Percentiles rank a stretch among this genome's conserved stretches.
These are phyloP conservation scores for Gelatoporia subvermispora DNA, from an alignment of 768 basidiomycete genomes.

Conservation along the genomic window DNA sequence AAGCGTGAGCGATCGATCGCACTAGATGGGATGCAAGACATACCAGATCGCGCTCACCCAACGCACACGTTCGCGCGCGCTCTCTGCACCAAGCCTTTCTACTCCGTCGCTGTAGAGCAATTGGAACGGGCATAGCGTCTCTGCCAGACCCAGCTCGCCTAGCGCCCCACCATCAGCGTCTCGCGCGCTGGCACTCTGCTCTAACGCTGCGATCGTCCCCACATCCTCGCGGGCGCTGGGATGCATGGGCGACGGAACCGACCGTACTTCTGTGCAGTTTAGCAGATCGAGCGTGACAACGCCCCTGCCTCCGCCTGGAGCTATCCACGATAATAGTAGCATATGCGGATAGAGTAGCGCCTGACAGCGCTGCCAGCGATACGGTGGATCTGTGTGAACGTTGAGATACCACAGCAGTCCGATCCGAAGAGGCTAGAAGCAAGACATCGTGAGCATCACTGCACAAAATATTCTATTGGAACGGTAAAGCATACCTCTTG, in stretches of 20 bases:
- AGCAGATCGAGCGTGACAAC: constrained; percentile 83
- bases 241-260: constrained; percentile 76
- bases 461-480: not conserved
- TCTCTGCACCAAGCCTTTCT: constrained; percentile 86
- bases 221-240: constrained; percentile 81
- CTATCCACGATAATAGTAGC: constrained; percentile 83
- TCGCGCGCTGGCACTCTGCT: constrained; percentile 44
- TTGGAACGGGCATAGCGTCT: constrained; percentile 85
- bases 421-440: constrained; percentile 73
- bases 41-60: constrained; percentile 93
- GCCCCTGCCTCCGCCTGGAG: constrained; percentile 76
- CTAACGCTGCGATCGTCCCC: constrained; percentile 74
- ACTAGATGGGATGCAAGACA: constrained; percentile 19
- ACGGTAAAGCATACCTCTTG: constrained; percentile 36
- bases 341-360: constrained; percentile 80
- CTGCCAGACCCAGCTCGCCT: constrained; percentile 41
- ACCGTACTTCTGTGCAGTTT: constrained; percentile 83
- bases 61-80: constrained; percentile 76
- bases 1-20: constrained; percentile 1
- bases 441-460: not conserved
- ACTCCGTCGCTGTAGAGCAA: constrained; percentile 87
- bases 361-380: constrained; percentile 77
- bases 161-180: constrained; percentile 36
- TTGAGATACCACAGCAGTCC: constrained; percentile 91
- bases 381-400: constrained; percentile 78